A percentile compares a stretch with the other conserved stretches of the same genome.
Evolutionary conservation across 208 protist species (phyloP).

Genomic region (Borovskyia barvae): DNA sequence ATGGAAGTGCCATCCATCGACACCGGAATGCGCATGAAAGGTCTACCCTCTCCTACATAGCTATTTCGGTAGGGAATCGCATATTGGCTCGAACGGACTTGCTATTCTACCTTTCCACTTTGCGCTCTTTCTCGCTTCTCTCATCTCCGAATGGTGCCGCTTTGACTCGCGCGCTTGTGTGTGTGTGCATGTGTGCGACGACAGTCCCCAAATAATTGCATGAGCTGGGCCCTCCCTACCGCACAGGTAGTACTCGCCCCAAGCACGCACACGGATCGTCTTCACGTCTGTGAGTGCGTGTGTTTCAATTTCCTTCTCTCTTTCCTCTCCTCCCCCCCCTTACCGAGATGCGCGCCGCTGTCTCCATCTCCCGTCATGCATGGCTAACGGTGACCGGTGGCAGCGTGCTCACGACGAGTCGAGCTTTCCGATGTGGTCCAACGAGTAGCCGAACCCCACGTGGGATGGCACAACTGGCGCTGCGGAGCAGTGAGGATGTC

Average conservation of each 20-base stretch:
- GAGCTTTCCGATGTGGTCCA: slow-evolving; percentile 32
- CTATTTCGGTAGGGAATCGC: no score
- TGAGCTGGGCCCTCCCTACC: no score
- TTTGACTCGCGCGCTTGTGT: neutral
- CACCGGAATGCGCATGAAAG: no score
- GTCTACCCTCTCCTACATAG: no score
- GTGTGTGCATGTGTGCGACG: no score
- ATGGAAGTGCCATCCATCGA: no score
- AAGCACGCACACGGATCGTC: no score
- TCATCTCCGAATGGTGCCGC: neutral
- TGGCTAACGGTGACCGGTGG: neutral
- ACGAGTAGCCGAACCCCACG: slow-evolving; percentile 42
- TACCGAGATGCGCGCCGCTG: neutral
- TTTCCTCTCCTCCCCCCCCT: neutral
- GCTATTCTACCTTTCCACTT: no score
- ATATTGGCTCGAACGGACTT: no score
- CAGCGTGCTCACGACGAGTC: slow-evolving; percentile 3
- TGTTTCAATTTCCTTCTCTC: neutral
- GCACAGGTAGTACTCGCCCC: no score
- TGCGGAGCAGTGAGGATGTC: slow-evolving; percentile 43
- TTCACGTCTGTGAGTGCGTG: no score
- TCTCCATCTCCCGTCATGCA: neutral
- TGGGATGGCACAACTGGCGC: slow-evolving; percentile 36
- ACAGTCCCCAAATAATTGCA: no score
- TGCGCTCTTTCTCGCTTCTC: neutral